phyloP scores from a whole-genome alignment of 176 grass and related monocot species.

The Eremochloa ophiuroides region DNA sequence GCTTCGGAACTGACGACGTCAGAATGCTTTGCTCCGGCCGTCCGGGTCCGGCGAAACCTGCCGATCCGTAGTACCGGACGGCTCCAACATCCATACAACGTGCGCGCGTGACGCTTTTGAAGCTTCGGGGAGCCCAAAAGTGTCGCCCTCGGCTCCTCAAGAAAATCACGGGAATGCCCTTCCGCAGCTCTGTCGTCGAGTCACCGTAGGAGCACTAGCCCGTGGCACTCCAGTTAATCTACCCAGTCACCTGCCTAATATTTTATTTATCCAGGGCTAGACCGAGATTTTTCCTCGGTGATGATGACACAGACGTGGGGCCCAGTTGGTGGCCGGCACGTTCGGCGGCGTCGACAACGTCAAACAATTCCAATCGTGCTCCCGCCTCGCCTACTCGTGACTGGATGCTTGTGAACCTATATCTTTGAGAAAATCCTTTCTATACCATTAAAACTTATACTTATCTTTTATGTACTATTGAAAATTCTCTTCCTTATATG shows the following conservation, averaged over 20 bases:
- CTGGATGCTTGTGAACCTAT: neutral
- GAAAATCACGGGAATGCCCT: neutral
- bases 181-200: neutral
- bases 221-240: neutral
- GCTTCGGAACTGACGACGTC: too few species aligned
- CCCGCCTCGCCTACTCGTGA: conserved; percentile 7
- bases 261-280: neutral
- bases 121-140: neutral
- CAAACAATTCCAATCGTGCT: conserved; percentile 16
- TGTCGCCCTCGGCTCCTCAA: neutral
- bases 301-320: neutral
- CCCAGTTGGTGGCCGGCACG: conserved; percentile 36
- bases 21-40: too few species aligned
- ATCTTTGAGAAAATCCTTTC: too few species aligned
- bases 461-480: too few species aligned
- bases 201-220: neutral
- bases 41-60: too few species aligned
- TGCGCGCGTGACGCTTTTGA: conserved; percentile 10
- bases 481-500: too few species aligned
- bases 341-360: conserved; percentile 22
- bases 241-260: neutral
- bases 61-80: too few species aligned
- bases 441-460: too few species aligned
- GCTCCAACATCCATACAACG: neutral
- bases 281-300: neutral